These are phyloP conservation scores for Solanum peruvianum DNA, from an alignment of 257 asterid species.

Conservation along the genomic window DNA sequence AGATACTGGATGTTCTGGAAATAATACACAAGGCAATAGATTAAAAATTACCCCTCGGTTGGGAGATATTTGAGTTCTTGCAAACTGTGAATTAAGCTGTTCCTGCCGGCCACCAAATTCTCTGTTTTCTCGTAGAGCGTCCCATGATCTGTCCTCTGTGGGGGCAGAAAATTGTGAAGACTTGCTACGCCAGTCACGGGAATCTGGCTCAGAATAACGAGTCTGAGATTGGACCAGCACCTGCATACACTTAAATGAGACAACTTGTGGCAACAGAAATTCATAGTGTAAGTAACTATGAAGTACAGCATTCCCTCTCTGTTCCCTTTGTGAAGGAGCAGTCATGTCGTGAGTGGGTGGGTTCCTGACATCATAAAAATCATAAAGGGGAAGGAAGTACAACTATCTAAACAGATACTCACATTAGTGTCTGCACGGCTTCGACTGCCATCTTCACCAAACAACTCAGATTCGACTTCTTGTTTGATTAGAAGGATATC, in stretches of 20 bases:
- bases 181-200: slow-evolving; percentile 50
- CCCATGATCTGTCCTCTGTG: slow-evolving; percentile 33
- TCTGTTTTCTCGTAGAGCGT: slow-evolving; percentile 26
- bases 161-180: slow-evolving; percentile 27
- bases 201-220: slow-evolving; percentile 56
- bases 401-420: slow-evolving; percentile 9
- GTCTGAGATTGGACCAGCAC: slow-evolving; percentile 21
- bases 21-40: not conserved
- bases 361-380: not conserved
- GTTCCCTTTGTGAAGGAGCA: not conserved
- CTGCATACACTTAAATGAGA: slow-evolving; percentile 2
- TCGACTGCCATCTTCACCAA: slow-evolving; percentile 68
- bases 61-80: slow-evolving; percentile 41
- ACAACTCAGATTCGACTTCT: slow-evolving; percentile 75
- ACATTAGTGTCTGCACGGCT: slow-evolving; percentile 59
- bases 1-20: not conserved
- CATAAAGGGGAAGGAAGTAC: not conserved
- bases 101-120: slow-evolving; percentile 7
- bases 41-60: slow-evolving; percentile 30
- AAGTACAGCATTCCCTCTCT: not conserved
- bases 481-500: slow-evolving; percentile 61
- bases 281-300: not conserved
- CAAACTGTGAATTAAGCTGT: slow-evolving; percentile 12
- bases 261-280: not conserved
- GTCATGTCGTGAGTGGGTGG: not conserved